These are phyloP conservation scores for Diospyros lotus DNA, from an alignment of 148 eudicot genomes.

Conservation along the genomic window DNA sequence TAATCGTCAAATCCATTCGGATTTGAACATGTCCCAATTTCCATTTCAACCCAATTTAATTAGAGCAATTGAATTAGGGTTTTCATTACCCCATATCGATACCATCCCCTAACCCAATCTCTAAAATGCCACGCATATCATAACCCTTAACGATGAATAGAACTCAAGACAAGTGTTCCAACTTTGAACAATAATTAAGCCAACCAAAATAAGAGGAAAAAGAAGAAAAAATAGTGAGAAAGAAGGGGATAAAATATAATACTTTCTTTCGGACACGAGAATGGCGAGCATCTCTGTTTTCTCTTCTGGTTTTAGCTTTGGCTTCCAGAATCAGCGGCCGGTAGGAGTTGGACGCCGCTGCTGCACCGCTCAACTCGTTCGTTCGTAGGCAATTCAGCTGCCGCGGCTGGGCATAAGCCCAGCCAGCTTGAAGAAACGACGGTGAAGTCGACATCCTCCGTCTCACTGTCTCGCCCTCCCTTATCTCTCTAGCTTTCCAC, in stretches of 20 bases:
- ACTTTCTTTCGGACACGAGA: conserved; percentile 23
- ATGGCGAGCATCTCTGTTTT: conserved; percentile 24
- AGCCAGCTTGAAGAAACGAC: conserved; percentile 14
- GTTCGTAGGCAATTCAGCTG: neutral
- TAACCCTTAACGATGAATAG: no score
- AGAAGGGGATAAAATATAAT: neutral
- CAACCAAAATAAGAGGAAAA: neutral
- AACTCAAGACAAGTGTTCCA: no score
- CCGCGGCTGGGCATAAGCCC: conserved; percentile 2
- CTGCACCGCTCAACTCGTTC: neutral
- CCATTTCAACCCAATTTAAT: no score
- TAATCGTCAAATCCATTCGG: no score
- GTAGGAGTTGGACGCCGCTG: conserved; percentile 1
- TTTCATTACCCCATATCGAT: no score
- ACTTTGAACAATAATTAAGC: no score
- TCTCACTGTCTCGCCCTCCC: neutral
- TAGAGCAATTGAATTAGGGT: no score
- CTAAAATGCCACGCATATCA: no score
- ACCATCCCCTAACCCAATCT: no score
- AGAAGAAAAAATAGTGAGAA: neutral
- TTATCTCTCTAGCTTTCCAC: no score
- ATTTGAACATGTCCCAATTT: no score
- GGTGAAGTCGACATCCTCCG: conserved; percentile 5
- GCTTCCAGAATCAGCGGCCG: conserved; percentile 13
- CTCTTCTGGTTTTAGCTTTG: conserved; percentile 15